These are phyloP conservation scores for Apiospora marii DNA, from an alignment of 2,329 filamentous ascomycete genomes.

Conservation along the genomic window DNA sequence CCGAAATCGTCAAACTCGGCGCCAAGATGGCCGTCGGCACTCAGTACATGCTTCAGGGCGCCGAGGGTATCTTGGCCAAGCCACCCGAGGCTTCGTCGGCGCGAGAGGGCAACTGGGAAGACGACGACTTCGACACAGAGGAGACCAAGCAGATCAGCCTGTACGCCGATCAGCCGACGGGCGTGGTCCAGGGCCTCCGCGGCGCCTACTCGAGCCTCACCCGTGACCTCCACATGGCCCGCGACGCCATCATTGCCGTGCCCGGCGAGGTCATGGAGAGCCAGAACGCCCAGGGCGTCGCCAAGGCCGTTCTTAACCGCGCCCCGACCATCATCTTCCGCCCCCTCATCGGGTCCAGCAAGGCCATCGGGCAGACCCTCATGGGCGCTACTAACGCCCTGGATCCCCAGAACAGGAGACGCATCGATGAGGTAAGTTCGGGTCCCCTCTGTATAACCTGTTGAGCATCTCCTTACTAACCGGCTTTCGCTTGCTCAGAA, in stretches of 20 bases:
- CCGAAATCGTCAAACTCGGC: slow-evolving; percentile 91
- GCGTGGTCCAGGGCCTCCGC: slow-evolving; percentile 84
- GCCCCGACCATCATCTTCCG: slow-evolving; percentile 94
- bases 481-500: slow-evolving; percentile 45
- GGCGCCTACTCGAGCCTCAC: slow-evolving; percentile 85
- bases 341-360: slow-evolving; percentile 88
- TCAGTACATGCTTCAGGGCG: slow-evolving; percentile 88
- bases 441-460: background rate
- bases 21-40: slow-evolving; percentile 95
- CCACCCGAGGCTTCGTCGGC: slow-evolving; percentile 41
- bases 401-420: slow-evolving; percentile 81
- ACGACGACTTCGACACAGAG: slow-evolving; percentile 70
- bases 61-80: slow-evolving; percentile 77
- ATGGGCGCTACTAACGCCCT: slow-evolving; percentile 92
- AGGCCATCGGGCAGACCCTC: slow-evolving; percentile 86
- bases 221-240: slow-evolving; percentile 84
- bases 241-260: slow-evolving; percentile 93
- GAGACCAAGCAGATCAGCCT: slow-evolving; percentile 83
- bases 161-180: slow-evolving; percentile 93
- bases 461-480: slow-evolving; percentile 26
- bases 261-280: slow-evolving; percentile 91
- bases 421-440: slow-evolving; percentile 88
- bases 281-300: slow-evolving; percentile 80
- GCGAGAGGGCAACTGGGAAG: slow-evolving; percentile 58
- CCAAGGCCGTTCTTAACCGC: slow-evolving; percentile 77